These are phyloP conservation scores for Silybum marianum DNA, from an alignment of 129 eudicot species.

Conservation along the genomic window DNA sequence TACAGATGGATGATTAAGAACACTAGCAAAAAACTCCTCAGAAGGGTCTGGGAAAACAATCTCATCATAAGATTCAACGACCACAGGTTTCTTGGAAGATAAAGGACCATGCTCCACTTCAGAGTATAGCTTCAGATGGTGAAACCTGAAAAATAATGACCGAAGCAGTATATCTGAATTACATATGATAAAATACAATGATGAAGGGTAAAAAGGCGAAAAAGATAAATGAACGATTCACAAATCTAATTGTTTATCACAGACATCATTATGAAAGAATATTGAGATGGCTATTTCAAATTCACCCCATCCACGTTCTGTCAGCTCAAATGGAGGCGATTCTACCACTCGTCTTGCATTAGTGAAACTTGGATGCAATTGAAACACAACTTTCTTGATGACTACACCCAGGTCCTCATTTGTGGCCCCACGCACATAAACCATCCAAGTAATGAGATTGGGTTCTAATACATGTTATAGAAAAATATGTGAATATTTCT, in stretches of 20 bases:
- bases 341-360: conserved; percentile 77
- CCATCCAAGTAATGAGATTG: conserved; percentile 73
- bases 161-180: no score
- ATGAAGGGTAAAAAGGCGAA: neutral
- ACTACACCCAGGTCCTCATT: conserved; percentile 72
- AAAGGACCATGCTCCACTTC: no score
- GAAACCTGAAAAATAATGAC: no score
- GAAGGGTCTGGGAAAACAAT: no score
- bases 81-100: no score
- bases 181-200: neutral
- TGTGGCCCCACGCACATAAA: conserved; percentile 71
- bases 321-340: conserved; percentile 76
- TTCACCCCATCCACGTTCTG: conserved; percentile 88
- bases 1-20: no score
- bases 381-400: conserved; percentile 70
- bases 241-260: conserved; percentile 69
- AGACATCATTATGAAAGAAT: conserved; percentile 64
- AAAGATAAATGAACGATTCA: conserved; percentile 38
- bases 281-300: conserved; percentile 70
- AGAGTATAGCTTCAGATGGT: no score
- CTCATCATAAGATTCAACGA: no score
- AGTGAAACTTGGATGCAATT: conserved; percentile 82
- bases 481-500: neutral
- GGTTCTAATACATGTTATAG: conserved; percentile 38
- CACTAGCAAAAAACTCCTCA: no score